Conservation (phyloP, 129 eudicot genomes). For the Dittrichia graveolens region DNA sequence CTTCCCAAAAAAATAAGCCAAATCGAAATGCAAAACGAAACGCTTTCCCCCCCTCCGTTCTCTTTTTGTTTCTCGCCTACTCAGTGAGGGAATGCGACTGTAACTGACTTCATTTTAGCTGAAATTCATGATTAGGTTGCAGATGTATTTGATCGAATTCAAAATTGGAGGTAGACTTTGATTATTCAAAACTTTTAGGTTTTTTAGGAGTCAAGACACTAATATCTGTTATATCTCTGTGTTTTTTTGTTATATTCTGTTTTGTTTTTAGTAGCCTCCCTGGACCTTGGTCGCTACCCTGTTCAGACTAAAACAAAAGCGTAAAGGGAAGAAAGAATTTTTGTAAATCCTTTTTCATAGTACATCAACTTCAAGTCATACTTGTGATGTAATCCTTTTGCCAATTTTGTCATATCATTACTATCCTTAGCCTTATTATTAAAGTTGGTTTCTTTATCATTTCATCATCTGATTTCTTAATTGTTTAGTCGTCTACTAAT, state of each 20-base stretch:
- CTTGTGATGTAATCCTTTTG: neutral
- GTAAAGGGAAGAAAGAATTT: no score
- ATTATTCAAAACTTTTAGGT: neutral
- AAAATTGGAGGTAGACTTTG: neutral
- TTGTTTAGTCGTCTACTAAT: slow-evolving; percentile 6
- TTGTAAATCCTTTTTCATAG: neutral
- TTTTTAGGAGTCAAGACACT: neutral
- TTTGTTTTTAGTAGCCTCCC: neutral
- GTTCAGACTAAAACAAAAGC: no score
- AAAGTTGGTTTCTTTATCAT: neutral
- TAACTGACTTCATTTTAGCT: neutral
- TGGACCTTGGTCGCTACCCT: neutral
- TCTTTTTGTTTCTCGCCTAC: neutral
- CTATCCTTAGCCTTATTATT: neutral
- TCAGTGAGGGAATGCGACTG: neutral
- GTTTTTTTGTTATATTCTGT: neutral
- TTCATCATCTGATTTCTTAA: neutral
- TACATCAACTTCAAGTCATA: slow-evolving; percentile 9
- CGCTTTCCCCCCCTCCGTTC: neutral
- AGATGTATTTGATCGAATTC: neutral
- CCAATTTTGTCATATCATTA: neutral
- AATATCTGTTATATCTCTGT: no score
- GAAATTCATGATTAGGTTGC: slow-evolving; percentile 11
- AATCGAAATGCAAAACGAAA: slow-evolving; percentile 12
- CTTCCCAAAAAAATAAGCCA: slow-evolving; percentile 1